These are phyloP conservation scores for Cylindrotheca fusiformis DNA, from an alignment of 108 stramenopile species.

Conservation along the genomic window DNA sequence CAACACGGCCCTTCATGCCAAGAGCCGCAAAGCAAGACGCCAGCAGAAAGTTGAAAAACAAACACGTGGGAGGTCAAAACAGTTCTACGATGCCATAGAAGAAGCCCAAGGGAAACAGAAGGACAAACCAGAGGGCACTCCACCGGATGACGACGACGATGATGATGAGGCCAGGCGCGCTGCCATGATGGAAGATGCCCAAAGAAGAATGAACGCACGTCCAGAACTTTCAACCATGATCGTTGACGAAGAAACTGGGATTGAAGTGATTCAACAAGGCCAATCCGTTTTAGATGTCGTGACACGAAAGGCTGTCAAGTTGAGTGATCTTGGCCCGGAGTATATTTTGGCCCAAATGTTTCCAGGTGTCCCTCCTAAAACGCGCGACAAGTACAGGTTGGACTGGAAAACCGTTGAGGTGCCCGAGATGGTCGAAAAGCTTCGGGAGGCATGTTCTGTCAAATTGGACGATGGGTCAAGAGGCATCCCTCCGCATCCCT, in stretches of 20 bases:
- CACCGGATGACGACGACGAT: conserved; percentile 5
- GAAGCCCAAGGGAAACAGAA: conserved; percentile 22
- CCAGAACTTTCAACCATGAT: conserved; percentile 70
- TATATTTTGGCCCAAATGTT: conserved; percentile 85
- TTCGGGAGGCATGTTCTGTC: conserved; percentile 58
- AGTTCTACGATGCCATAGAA: conserved; percentile 38
- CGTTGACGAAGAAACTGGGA: conserved; percentile 82
- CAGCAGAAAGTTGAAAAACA: conserved; percentile 15
- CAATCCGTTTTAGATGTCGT: conserved; percentile 83
- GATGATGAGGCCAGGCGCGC: conserved; percentile 35
- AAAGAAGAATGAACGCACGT: conserved; percentile 38
- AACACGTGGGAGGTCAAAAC: conserved; percentile 25
- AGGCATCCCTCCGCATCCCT: conserved; percentile 61
- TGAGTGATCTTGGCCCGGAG: conserved; percentile 64
- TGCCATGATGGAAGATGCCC: conserved; percentile 40
- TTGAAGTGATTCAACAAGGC: conserved; percentile 73
- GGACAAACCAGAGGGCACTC: not conserved
- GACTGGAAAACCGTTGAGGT: conserved; percentile 67
- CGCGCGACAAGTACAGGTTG: conserved; percentile 56
- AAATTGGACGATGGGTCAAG: conserved; percentile 32
- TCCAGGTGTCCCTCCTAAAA: conserved; percentile 69
- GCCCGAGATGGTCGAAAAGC: conserved; percentile 57
- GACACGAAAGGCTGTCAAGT: conserved; percentile 71
- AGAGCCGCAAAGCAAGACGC: conserved; percentile 28
- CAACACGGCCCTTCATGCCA: conserved; percentile 12